Evolutionary conservation across 768 basidiomycete species (phyloP), one percentile per base, ranked within the genome.

Genomic region (Hysterangium stoloniferum): DNA sequence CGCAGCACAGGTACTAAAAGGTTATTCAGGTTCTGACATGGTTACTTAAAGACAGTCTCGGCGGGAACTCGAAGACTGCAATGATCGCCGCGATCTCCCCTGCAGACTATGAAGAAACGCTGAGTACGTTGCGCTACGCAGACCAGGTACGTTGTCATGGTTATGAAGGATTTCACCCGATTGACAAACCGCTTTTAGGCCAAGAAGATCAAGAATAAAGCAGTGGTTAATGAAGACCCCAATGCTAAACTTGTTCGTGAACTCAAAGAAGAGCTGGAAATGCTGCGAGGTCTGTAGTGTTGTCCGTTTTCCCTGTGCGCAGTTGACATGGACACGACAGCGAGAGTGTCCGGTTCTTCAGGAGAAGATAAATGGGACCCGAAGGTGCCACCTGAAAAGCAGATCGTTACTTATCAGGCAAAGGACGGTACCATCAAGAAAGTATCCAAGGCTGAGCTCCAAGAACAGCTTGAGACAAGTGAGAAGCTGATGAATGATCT

Each of bases 181-280:
- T 22, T 19, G 12, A 24, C 9, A n/a, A n/a, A 3, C 19, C 24
- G 19, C 27, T 61, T 61, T 36, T 55, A 72, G 52, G 94, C 95
- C 29, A 99, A 99, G 84, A 95, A 95, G 83, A 99, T 99, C 70
- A 97, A 94, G 82, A 99, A 97, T 69, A 95, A 97, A 72, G 95
- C 96, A 13, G 82, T 98, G 52, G 89, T 99, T 57, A 99, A 99
- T 69, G 96, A 99, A 71, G 96, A 99, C 77, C 96, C 96, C 28
- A 99, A 97, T 61, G 95, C 95, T 62, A 97, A 92, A 72, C 85
- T 99, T 52, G 94, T 99, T 52, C 84, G 94, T 42, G 95, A 98
- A 68, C 86, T 99, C 66, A 99, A 98, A 68, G 96, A 98, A 71
- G 96, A 99, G 68, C 73, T 99, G 37, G 90, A 95, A 64, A 74